phyloP scores from a whole-genome alignment of 768 basidiomycete species.

The Gloeopeniophorella convolvens region DNA sequence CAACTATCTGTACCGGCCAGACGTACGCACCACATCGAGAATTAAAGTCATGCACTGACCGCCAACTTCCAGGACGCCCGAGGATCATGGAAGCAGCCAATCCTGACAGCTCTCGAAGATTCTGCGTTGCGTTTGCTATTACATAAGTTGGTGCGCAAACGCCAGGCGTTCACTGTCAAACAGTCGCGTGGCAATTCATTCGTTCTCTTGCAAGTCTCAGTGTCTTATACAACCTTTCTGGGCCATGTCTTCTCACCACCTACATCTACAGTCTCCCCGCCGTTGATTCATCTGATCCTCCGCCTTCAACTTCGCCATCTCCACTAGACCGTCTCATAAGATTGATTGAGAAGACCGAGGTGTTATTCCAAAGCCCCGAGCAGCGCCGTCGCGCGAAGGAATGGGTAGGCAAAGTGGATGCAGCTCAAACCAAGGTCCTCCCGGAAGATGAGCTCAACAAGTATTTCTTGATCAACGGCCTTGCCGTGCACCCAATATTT shows the following conservation, averaged over 20 bases:
- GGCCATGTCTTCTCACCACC: too few species aligned
- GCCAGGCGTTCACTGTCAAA: not conserved
- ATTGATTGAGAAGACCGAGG: not conserved
- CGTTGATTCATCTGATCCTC: not conserved
- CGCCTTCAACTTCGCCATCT: not conserved
- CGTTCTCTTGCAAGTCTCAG: not conserved
- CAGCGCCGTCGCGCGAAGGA: not conserved
- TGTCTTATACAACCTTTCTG: not conserved
- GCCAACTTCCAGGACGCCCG: too few species aligned
- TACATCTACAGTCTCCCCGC: too few species aligned
- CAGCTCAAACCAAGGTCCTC: not conserved
- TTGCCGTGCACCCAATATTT: not conserved
- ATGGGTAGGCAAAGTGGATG: not conserved
- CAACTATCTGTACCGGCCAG: too few species aligned
- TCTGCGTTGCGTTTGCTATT: not conserved
- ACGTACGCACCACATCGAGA: too few species aligned
- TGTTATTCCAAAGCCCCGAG: not conserved
- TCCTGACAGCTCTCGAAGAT: not conserved
- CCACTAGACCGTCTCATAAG: not conserved
- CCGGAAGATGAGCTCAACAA: not conserved
- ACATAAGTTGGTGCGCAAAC: not conserved
- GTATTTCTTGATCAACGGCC: not conserved
- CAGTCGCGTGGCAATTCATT: not conserved
- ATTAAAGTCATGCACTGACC: too few species aligned
- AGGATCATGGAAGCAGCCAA: not conserved